These are phyloP conservation scores for Malus sylvestris DNA, from an alignment of 306 rosid genomes.

Conservation along the genomic window DNA sequence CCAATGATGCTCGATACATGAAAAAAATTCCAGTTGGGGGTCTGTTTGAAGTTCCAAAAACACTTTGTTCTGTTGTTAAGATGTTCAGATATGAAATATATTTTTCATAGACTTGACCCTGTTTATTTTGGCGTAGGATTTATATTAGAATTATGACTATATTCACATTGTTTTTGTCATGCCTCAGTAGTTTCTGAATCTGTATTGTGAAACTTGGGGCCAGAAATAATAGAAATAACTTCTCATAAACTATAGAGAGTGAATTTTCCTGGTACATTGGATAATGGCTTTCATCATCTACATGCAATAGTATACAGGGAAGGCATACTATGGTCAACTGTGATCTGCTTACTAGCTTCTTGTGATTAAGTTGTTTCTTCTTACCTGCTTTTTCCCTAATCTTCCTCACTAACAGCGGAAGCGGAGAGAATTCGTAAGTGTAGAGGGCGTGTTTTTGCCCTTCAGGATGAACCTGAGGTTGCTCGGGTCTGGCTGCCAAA, in stretches of 20 bases:
- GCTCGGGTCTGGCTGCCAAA: slow-evolving; percentile 94
- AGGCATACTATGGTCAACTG: neutral
- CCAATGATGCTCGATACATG: neutral
- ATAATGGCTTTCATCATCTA: neutral
- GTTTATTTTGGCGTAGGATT: neutral
- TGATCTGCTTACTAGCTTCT: neutral
- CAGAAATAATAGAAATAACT: neutral
- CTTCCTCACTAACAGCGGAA: slow-evolving; percentile 54
- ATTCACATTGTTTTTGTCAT: neutral
- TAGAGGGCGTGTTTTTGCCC: slow-evolving; percentile 93
- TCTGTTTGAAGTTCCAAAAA: neutral
- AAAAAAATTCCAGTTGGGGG: neutral
- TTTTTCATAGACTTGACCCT: neutral
- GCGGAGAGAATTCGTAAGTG: slow-evolving; percentile 86
- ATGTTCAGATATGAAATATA: neutral
- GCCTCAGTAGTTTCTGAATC: neutral
- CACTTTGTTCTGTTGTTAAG: neutral
- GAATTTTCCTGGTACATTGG: neutral
- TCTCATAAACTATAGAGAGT: neutral
- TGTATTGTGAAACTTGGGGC: neutral
- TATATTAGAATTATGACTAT: neutral
- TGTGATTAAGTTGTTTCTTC: neutral
- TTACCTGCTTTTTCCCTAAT: neutral
- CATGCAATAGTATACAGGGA: neutral
- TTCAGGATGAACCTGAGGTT: slow-evolving; percentile 95